These are phyloP conservation scores for Talaromyces sp. DNA, from an alignment of 2,329 filamentous ascomycete species.

Conservation along the genomic window DNA sequence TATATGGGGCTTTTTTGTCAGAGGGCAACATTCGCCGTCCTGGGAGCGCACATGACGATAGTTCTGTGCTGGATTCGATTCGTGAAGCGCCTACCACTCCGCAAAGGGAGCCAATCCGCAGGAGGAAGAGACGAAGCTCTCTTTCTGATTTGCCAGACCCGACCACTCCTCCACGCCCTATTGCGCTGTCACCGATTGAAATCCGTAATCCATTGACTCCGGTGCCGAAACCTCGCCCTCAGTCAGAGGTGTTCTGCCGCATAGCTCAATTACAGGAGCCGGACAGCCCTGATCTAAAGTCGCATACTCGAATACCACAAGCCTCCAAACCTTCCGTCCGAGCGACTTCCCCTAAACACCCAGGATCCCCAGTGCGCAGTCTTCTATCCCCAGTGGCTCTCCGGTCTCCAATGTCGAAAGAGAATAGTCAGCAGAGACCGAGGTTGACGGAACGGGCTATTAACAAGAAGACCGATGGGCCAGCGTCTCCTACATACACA, in stretches of 20 bases:
- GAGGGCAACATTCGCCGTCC: constrained; percentile 46
- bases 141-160: constrained; percentile 76
- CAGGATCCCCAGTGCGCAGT: constrained; percentile 33
- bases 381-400: constrained; percentile 32
- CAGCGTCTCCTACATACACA: constrained; percentile 36
- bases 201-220: constrained; percentile 38
- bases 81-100: constrained; percentile 47
- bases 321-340: constrained; percentile 13
- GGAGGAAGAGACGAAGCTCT: constrained; percentile 85
- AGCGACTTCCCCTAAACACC: constrained; percentile 27
- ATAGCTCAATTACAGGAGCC: constrained; percentile 8
- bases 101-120: constrained; percentile 46
- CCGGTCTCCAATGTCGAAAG: constrained; percentile 37
- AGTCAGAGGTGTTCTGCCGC: constrained; percentile 27
- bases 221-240: constrained; percentile 25
- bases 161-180: constrained; percentile 57
- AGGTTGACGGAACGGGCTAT: constrained; percentile 31
- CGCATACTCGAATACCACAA: constrained; percentile 16
- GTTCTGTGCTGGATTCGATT: constrained; percentile 48
- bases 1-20: constrained; percentile 47
- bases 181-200: constrained; percentile 31
- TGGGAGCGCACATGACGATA: constrained; percentile 47
- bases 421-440: constrained; percentile 37
- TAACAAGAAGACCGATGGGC: constrained; percentile 32
- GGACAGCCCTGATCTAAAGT: constrained; percentile 2